Conservation (phyloP, 1,284 basidiomycete genomes). For the Erythrobasidium hasegawianum region DNA sequence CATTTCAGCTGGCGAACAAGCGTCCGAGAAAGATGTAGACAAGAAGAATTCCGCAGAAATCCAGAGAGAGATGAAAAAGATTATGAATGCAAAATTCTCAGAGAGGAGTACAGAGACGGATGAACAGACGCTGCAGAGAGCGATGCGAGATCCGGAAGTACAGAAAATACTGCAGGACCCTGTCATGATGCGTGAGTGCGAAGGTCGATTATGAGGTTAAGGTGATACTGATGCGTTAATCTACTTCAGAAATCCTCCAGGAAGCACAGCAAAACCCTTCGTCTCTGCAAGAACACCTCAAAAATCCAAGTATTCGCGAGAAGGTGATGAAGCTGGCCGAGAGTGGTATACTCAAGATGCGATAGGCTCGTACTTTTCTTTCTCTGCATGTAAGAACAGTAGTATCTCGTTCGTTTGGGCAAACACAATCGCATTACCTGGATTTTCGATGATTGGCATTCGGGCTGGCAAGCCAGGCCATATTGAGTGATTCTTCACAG, state of each 20-base stretch:
- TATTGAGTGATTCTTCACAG: no score
- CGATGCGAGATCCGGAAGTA: conserved; percentile 92
- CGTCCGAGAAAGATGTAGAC: conserved; percentile 66
- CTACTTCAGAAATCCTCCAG: conserved; percentile 64
- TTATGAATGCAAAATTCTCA: conserved; percentile 71
- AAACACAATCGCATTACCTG: no score
- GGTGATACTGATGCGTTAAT: no score
- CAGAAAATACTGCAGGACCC: conserved; percentile 80
- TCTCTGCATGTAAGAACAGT: no score
- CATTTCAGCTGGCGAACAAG: conserved; percentile 68
- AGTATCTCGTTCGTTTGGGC: no score
- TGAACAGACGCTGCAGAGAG: conserved; percentile 85
- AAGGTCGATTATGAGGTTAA: background rate
- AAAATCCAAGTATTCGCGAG: conserved; percentile 75
- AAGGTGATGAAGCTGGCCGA: conserved; percentile 93
- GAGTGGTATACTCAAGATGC: conserved; percentile 73
- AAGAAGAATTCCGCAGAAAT: conserved; percentile 78
- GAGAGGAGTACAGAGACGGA: conserved; percentile 85
- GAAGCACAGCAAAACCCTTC: conserved; percentile 88
- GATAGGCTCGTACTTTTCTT: conserved; percentile 10
- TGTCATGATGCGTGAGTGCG: conserved; percentile 72
- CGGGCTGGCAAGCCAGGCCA: no score
- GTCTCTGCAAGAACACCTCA: conserved; percentile 93
- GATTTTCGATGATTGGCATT: no score
- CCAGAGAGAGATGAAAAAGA: conserved; percentile 69